These are phyloP conservation scores for Nothopassalora personata DNA, from an alignment of 2,329 filamentous ascomycete species.

Conservation along the genomic window DNA sequence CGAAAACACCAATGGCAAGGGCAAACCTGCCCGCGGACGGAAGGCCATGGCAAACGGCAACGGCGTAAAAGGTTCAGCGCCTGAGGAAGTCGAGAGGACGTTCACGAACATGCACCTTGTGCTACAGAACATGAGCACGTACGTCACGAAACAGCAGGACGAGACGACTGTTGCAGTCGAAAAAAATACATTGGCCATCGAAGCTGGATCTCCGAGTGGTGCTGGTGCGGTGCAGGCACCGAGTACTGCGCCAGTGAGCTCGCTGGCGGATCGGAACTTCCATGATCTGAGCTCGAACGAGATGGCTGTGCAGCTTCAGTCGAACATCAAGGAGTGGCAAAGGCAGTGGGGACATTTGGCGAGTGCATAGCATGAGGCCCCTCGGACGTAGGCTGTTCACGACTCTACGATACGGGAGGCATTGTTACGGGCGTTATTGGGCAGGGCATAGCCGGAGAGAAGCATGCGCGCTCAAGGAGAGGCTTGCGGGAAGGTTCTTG, in stretches of 20 bases:
- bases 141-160: conserved; percentile 12
- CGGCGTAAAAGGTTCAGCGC: conserved; percentile 8
- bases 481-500: neutral
- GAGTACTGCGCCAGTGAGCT: neutral
- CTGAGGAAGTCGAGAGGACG: conserved; percentile 19
- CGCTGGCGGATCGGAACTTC: conserved; percentile 43
- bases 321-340: conserved; percentile 50
- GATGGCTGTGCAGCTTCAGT: conserved; percentile 84
- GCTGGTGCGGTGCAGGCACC: neutral
- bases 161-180: conserved; percentile 2
- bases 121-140: conserved; percentile 17
- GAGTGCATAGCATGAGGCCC: neutral
- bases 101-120: conserved; percentile 23
- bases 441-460: neutral
- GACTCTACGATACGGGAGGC: neutral
- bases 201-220: neutral
- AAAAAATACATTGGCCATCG: neutral
- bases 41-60: conserved; percentile 29
- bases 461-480: neutral
- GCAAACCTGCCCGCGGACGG: conserved; percentile 26
- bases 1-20: conserved; percentile 32
- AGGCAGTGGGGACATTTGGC: conserved; percentile 9
- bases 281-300: conserved; percentile 71
- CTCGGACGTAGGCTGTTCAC: neutral
- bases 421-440: neutral